A percentile compares a stretch with the other conserved stretches of the same genome.
These are phyloP conservation scores for Antrodiella citrinella DNA, from an alignment of 768 basidiomycete species.

Conservation along the genomic window DNA sequence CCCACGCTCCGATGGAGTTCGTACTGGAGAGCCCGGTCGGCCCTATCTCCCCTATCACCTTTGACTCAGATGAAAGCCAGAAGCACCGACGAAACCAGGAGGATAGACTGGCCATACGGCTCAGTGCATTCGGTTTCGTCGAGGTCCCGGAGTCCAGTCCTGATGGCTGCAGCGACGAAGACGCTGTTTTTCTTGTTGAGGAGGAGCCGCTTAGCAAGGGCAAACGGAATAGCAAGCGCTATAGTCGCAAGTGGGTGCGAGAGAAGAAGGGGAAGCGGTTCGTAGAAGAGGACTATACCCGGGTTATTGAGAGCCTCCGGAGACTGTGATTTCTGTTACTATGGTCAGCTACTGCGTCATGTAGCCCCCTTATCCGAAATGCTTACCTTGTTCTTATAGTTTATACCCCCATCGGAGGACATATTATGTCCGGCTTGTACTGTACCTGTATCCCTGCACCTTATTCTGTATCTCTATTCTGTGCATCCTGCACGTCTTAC, in stretches of 20 bases:
- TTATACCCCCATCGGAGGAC: too few species aligned
- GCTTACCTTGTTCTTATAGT: too few species aligned
- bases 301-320: not conserved
- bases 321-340: not conserved
- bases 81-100: not conserved
- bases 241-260: slow-evolving; percentile 8
- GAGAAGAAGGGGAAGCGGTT: slow-evolving; percentile 13
- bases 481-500: too few species aligned
- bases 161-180: not conserved
- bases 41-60: not conserved
- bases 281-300: slow-evolving; percentile 5
- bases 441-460: too few species aligned
- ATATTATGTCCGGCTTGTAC: too few species aligned
- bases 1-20: not conserved
- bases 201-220: not conserved
- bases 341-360: too few species aligned
- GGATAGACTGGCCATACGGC: not conserved
- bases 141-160: not conserved
- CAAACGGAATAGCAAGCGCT: not conserved
- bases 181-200: not conserved
- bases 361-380: too few species aligned
- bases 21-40: not conserved
- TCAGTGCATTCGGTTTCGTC: not conserved
- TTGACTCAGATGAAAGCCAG: not conserved
- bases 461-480: too few species aligned